phyloP scores from a whole-genome alignment of 1,284 basidiomycete genomes.

The Puccinia hordei region DNA sequence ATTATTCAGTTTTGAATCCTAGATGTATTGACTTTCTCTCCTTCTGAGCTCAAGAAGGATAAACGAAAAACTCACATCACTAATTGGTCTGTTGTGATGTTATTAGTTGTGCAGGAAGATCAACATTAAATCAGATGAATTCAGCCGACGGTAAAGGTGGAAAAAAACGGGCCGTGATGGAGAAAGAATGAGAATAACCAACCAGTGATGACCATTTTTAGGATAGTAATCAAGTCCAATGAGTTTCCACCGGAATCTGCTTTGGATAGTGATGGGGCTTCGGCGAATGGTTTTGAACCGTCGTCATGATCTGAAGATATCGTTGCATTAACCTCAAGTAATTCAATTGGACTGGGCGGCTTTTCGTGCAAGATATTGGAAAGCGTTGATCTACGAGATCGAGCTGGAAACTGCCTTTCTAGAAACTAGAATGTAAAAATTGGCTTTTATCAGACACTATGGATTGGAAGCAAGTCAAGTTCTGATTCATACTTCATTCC shows the following conservation, averaged over 20 bases:
- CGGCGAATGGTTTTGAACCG: conserved; percentile 3
- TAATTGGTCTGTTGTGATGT: conserved; percentile 24
- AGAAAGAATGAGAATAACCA: not conserved
- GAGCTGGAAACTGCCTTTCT: conserved; percentile 26
- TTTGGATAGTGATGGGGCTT: not conserved
- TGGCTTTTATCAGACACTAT: not conserved
- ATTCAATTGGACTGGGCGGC: conserved; percentile 18
- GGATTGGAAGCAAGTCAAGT: not conserved
- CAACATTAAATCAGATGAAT: not conserved
- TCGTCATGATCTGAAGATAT: conserved; percentile 16
- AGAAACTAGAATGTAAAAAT: conserved; percentile 6
- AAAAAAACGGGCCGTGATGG: not conserved
- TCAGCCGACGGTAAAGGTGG: not conserved
- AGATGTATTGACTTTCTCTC: not conserved
- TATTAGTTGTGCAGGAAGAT: not conserved
- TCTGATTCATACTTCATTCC: conserved; percentile 41
- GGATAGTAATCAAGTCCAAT: conserved; percentile 27
- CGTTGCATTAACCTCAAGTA: conserved; percentile 27
- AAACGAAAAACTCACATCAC: conserved; percentile 29
- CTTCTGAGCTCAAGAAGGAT: not conserved
- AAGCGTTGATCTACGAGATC: not conserved
- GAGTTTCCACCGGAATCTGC: conserved; percentile 1
- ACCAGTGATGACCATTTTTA: conserved; percentile 48
- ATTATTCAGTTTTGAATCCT: not conserved
- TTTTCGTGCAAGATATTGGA: conserved; percentile 16